Base-by-base conservation (phyloP, 2,329 filamentous ascomycete species). In the Colletotrichum tofieldiae region DNA sequence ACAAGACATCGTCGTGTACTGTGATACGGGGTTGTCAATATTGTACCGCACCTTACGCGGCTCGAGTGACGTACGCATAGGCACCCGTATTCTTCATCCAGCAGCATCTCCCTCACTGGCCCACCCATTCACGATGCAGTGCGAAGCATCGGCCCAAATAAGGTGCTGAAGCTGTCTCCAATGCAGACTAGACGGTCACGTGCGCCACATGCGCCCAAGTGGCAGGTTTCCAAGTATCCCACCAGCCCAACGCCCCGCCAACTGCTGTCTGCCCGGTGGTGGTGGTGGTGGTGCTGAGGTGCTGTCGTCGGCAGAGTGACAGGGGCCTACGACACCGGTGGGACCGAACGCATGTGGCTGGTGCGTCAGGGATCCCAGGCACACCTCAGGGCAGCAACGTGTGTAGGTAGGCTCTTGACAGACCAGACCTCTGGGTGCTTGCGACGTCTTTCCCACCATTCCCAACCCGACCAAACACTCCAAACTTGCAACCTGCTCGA, bases 301-400 rank as follows among this genome's bases (percentile, higher is more conserved):
- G 61, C 37, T 64, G 23, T 62, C 61, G 61, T 67, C 61, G 67
- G 67, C 62, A 70, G 67, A 59, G 51, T 39, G 43, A 54, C 69
- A 69, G 65, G 69, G 69, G 65, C 18, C 67, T 69, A 69, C 45
- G 59, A 69, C 70, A 63, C 58, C 35, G 20, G 70, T 64, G 65
- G 65, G 23, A 51, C 55, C 45, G 16, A 60, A 32, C 65, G 52
- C 43, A 64, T 72, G 70, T 72, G 70, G 70, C 70, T 72, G 70
- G 70, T 72, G 69, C 65, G 32, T 68, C 65, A 71, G 69, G 69
- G 65, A 68, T 71, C 65, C 58, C 29, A 29, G 43, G 65, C 65
- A 55, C 49, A 54, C 65, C 58, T 71, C 56, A 37, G 51, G 59
- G 59, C 69, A 64, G 65, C 59, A 64, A 52, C 43, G 56, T 67